Evolutionary conservation across 2,329 filamentous ascomycete species (phyloP).

Genomic region (Microdochium nivale): DNA sequence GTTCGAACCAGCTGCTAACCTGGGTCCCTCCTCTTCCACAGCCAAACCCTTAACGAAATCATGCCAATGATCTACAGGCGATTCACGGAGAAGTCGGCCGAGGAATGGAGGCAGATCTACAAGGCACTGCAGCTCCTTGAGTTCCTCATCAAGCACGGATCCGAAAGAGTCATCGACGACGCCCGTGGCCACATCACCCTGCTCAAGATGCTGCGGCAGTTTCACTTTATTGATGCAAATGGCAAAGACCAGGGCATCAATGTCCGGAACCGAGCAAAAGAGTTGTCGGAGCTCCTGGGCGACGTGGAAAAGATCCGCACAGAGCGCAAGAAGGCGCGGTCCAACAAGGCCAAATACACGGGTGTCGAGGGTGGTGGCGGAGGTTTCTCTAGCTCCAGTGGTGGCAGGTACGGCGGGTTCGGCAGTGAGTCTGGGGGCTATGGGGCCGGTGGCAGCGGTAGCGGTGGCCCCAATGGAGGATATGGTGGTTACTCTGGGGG

Average conservation of each 20-base stretch:
- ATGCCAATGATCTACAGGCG: constrained; percentile 99
- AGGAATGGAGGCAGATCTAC: constrained; percentile 99
- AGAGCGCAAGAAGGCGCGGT: constrained; percentile 80
- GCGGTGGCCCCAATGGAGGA: constrained; percentile 32
- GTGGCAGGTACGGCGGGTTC: constrained; percentile 75
- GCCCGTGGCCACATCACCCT: constrained; percentile 90
- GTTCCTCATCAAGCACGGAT: constrained; percentile 96
- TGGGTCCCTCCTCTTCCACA: constrained; percentile 25
- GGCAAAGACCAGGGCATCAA: constrained; percentile 98
- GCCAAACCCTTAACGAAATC: constrained; percentile 95
- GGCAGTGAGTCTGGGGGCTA: constrained; percentile 76
- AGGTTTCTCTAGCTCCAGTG: constrained; percentile 40
- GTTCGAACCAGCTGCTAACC: constrained; percentile 7
- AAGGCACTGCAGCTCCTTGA: constrained; percentile 95
- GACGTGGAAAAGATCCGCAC: constrained; percentile 82
- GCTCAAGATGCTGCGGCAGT: constrained; percentile 96
- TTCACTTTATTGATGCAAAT: constrained; percentile 92
- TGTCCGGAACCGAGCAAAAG: constrained; percentile 92
- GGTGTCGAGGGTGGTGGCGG: constrained; percentile 79
- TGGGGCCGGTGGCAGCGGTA: constrained; percentile 52
- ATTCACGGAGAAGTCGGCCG: constrained; percentile 95
- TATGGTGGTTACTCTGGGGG: constrained; percentile 57
- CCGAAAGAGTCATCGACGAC: constrained; percentile 94
- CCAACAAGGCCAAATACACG: constrained; percentile 89
- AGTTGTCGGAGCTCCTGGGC: constrained; percentile 84